Conservation (phyloP, 2,329 filamentous ascomycete species). For the Verticillium zaregamsianum region DNA sequence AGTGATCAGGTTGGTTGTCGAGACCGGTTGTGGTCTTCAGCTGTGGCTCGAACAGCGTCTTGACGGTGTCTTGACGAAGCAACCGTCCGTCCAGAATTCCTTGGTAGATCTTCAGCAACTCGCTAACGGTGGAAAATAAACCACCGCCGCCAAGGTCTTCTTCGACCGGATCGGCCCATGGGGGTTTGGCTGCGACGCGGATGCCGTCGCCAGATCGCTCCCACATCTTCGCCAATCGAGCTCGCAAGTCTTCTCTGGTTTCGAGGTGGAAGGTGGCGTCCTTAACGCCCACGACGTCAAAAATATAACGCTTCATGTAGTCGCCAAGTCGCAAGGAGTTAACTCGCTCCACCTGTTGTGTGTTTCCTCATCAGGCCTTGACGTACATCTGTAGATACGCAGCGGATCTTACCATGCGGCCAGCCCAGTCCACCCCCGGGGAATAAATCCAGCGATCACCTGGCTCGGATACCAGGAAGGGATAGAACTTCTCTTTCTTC, state of each 20-base stretch:
- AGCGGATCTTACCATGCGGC: neutral
- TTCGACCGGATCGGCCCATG: neutral
- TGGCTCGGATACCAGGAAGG: neutral
- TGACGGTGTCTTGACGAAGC: neutral
- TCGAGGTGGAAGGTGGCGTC: slow-evolving; percentile 4
- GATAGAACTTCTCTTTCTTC: neutral
- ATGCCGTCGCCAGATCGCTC: neutral
- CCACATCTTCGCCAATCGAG: neutral
- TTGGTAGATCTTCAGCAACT: neutral
- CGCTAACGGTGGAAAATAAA: neutral
- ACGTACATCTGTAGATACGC: neutral
- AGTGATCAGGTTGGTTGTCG: neutral
- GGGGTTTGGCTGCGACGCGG: neutral
- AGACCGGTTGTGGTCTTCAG: neutral
- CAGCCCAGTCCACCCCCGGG: slow-evolving; percentile 1
- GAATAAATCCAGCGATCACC: neutral
- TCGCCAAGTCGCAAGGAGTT: neutral
- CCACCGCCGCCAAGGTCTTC: slow-evolving; percentile 2
- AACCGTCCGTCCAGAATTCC: neutral
- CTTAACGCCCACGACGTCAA: neutral
- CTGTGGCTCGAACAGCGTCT: slow-evolving; percentile 1
- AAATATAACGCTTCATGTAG: neutral
- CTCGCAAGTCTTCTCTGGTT: neutral
- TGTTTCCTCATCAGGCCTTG: too few species aligned
- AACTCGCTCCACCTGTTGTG: neutral